Conservation (phyloP, 129 eudicot species). For the Rutidosis leptorrhynchoides region DNA sequence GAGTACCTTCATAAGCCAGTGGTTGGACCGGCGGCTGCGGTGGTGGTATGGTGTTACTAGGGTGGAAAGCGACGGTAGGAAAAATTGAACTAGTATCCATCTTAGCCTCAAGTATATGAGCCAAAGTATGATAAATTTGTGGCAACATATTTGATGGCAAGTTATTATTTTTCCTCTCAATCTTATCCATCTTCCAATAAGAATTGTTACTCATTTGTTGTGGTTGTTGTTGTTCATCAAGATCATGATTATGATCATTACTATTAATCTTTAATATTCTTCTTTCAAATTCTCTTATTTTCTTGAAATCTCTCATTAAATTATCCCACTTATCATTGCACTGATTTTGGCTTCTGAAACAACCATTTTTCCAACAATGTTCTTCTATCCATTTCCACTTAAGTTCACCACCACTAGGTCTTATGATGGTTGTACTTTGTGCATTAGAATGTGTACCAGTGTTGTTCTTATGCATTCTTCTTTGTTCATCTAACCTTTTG, state of each 20-base stretch:
- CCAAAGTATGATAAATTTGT: conserved; percentile 62
- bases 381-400: conserved; percentile 93
- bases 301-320: conserved; percentile 85
- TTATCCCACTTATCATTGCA: conserved; percentile 94
- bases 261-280: not conserved
- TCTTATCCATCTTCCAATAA: conserved; percentile 70
- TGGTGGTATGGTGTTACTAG: not conserved
- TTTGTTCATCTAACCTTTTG: conserved; percentile 69
- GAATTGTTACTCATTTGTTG: conserved; percentile 11
- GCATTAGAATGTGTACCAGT: not conserved
- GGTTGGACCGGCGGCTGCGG: not conserved
- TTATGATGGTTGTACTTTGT: conserved; percentile 8
- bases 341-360: conserved; percentile 77
- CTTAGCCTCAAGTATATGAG: conserved; percentile 53
- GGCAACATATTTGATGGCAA: conserved; percentile 78
- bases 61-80: conserved; percentile 16
- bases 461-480: conserved; percentile 37
- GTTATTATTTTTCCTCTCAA: conserved; percentile 54
- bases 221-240: not conserved
- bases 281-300: conserved; percentile 62
- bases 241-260: not conserved
- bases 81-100: not conserved
- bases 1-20: not conserved
- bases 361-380: conserved; percentile 64
- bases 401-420: conserved; percentile 48